Conservation (phyloP, 305 asterid genomes). For the Petunia hybrid region DNA sequence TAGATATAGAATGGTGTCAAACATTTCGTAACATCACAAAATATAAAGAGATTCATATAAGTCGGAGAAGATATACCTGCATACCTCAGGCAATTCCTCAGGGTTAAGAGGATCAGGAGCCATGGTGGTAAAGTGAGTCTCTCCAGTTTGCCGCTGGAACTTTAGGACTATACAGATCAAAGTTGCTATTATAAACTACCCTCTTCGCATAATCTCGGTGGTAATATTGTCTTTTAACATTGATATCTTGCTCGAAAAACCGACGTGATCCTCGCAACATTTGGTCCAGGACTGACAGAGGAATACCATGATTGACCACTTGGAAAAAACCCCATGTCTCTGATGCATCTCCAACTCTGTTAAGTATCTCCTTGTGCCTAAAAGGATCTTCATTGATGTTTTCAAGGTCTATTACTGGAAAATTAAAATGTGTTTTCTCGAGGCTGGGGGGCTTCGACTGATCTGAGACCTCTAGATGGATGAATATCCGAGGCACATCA, state of each 20-base stretch:
- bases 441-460: background rate
- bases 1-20: background rate
- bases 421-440: background rate
- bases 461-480: constrained; percentile 13
- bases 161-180: constrained; percentile 48
- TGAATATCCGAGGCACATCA: constrained; percentile 41
- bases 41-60: background rate
- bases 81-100: constrained; percentile 49
- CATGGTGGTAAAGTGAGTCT: constrained; percentile 48
- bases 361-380: constrained; percentile 36
- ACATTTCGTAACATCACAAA: background rate
- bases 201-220: constrained; percentile 41
- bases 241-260: constrained; percentile 47
- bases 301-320: constrained; percentile 60
- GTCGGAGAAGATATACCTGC: constrained; percentile 45
- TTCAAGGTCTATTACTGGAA: constrained; percentile 48
- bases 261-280: constrained; percentile 45
- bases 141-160: constrained; percentile 58
- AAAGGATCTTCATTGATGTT: constrained; percentile 15
- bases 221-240: constrained; percentile 50
- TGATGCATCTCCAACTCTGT: constrained; percentile 44
- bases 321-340: constrained; percentile 57
- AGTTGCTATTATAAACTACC: constrained; percentile 49
- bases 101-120: constrained; percentile 42
- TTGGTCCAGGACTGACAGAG: constrained; percentile 38